Percentiles rank a stretch among this genome's conserved stretches.
Evolutionary conservation across 2,329 filamentous ascomycete species (phyloP).

Genomic region (Malbranchea zuffiana): DNA sequence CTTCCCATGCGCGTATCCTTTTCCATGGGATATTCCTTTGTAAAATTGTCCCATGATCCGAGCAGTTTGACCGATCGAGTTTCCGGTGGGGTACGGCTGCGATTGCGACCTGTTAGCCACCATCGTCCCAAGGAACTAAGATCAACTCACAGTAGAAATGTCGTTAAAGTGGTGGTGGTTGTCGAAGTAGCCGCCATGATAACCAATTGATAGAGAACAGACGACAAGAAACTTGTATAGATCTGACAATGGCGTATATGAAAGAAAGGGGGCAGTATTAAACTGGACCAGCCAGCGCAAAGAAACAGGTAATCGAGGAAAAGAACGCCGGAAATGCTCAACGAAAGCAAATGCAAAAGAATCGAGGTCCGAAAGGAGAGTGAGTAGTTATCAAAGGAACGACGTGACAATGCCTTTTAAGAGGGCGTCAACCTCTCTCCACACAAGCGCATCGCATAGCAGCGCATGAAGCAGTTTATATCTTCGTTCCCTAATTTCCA

Average conservation of each 20-base stretch:
- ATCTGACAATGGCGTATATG: background rate
- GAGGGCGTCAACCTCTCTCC: no score
- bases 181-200: slow-evolving; percentile 16
- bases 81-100: slow-evolving; percentile 29
- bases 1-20: slow-evolving; percentile 63
- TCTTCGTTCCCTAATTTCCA: no score
- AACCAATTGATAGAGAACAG: slow-evolving; percentile 3
- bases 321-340: background rate
- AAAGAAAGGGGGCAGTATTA: background rate
- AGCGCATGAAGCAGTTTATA: no score
- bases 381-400: no score
- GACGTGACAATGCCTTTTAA: no score
- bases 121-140: slow-evolving; percentile 1
- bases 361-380: no score
- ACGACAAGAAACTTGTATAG: slow-evolving; percentile 1
- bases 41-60: slow-evolving; percentile 95
- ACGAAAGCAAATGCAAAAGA: background rate
- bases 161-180: slow-evolving; percentile 22
- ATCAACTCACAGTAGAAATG: slow-evolving; percentile 23
- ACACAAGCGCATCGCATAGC: no score
- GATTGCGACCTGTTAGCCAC: slow-evolving; percentile 15
- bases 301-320: background rate
- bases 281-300: background rate
- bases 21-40: slow-evolving; percentile 66
- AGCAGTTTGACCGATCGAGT: slow-evolving; percentile 60